A percentile compares a stretch with the other conserved stretches of the same genome.
phyloP scores from a whole-genome alignment of 805 yeast species.

The Kodamaea hsintzibuensis region DNA sequence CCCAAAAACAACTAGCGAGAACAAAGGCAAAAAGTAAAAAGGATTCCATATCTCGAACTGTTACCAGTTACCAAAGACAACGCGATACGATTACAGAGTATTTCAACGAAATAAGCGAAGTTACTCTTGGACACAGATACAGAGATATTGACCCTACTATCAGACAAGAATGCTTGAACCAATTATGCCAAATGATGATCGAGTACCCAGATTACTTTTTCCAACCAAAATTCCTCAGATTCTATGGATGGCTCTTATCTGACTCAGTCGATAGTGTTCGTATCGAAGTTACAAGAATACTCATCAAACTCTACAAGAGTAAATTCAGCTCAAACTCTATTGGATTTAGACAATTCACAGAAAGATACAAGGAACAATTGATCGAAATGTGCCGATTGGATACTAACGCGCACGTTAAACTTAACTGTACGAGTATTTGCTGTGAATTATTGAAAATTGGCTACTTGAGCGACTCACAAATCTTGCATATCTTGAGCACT shows the following conservation, averaged over 20 bases:
- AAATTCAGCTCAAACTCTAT: conserved; percentile 38
- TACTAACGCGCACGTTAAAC: conserved; percentile 55
- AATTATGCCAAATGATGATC: conserved; percentile 73
- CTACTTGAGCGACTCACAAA: conserved; percentile 60
- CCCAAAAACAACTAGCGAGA: conserved; percentile 43
- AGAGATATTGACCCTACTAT: conserved; percentile 76
- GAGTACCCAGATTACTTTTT: conserved; percentile 68
- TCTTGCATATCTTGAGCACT: conserved; percentile 31
- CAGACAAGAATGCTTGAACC: conserved; percentile 65
- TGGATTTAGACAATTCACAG: conserved; percentile 77
- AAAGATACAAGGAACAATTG: conserved; percentile 65
- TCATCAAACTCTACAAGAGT: conserved; percentile 50
- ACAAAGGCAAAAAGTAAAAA: conserved; percentile 42
- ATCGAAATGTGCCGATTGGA: conserved; percentile 53
- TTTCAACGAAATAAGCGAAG: conserved; percentile 63
- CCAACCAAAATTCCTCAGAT: conserved; percentile 68
- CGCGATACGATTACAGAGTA: conserved; percentile 55
- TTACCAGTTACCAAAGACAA: conserved; percentile 40
- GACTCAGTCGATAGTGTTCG: conserved; percentile 66
- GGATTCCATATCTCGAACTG: conserved; percentile 46
- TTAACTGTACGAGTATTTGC: conserved; percentile 51
- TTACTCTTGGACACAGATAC: conserved; percentile 73
- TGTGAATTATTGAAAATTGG: conserved; percentile 59
- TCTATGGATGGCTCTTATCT: conserved; percentile 83
- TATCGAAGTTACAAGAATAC: conserved; percentile 57